phyloP scores from a whole-genome alignment of 2,329 filamentous ascomycete species.

The Colletotrichum cuscutae region DNA sequence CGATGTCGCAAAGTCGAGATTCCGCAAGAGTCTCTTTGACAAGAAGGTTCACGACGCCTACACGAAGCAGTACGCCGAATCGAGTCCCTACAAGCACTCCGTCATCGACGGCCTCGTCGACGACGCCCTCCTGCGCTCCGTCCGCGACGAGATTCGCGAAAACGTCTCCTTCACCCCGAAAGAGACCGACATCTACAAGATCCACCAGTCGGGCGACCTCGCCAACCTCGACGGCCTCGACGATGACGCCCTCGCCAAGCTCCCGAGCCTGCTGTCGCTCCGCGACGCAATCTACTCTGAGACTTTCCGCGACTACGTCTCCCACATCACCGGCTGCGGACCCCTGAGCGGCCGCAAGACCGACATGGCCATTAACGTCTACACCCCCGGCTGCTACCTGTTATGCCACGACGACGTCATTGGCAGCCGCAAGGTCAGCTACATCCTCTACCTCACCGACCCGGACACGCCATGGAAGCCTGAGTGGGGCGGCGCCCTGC shows the following conservation, averaged over 20 bases:
- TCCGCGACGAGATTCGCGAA: constrained; percentile 87
- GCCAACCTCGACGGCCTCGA: constrained; percentile 96
- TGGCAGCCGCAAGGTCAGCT: constrained; percentile 94
- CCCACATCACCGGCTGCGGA: constrained; percentile 85
- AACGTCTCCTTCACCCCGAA: constrained; percentile 97
- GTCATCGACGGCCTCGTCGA: constrained; percentile 87
- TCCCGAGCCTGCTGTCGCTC: constrained; percentile 91
- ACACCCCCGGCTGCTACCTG: constrained; percentile 94
- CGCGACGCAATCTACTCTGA: constrained; percentile 94
- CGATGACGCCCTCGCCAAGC: constrained; percentile 82
- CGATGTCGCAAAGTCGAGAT: constrained; percentile 66
- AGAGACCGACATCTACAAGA: constrained; percentile 99
- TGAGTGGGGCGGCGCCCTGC: constrained; percentile 91
- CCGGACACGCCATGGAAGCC: constrained; percentile 91
- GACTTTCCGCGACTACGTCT: constrained; percentile 88
- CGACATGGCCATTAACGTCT: constrained; percentile 99
- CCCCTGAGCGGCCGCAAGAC: constrained; percentile 93
- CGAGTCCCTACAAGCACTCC: constrained; percentile 86
- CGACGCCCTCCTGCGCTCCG: constrained; percentile 82
- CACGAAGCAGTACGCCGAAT: constrained; percentile 70
- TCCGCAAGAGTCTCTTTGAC: constrained; percentile 75
- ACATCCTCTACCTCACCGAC: constrained; percentile 95
- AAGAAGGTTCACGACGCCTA: constrained; percentile 67
- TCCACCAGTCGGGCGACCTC: constrained; percentile 97
- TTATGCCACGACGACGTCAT: constrained; percentile 99